Base-by-base conservation (phyloP, 169 alveolate genomes). In the Sarcocystis neurona region DNA sequence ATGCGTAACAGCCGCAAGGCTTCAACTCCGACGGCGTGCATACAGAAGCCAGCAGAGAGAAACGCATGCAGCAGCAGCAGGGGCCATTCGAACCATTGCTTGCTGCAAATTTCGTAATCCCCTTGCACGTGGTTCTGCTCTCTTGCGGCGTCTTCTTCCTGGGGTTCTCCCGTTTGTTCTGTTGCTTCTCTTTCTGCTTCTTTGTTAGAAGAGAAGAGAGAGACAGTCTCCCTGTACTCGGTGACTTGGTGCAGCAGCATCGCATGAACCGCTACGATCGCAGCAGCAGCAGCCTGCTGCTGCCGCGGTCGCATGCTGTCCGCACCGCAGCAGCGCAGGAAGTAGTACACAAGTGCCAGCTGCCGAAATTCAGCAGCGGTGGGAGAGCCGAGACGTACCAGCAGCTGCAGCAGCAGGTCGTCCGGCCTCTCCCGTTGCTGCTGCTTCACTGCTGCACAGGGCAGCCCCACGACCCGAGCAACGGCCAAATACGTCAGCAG, bases 81-180 rank as follows among this genome's bases (percentile, higher is more conserved):
- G 0, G 91, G 91, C 91, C 91, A 87, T 34, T 87, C 91, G 47
- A 87, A 87, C 91, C 91, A 87, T 15, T 12, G 78, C 18, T 39
- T 27, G 30, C 10, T 30, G n/a, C n/a, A n/a, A 2, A 41, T 53
- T 37, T 72, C 82, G 10, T 72, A 47, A 6, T 72, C 82, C 6
- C 41, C 75, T n/a, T 27, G 37, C 6, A 30, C 75, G 1, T 63
- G 46, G 30, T 39, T 32, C 39, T 44, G 43, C 78, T 32, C 44
- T 12, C 12, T n/a, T 41, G 27, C 86, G 39, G 79, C 60, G 43
- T 20, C 43, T 20, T 63, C 75, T 37, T 30, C 75, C 20, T 10
- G 4, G 20, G 43, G 44, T n/a, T 1, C 75, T 48, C 47, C 30
- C n/a, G n/a, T n/a, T n/a, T n/a, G n/a, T n/a, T n/a, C n/a, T n/a